Base-by-base conservation (phyloP, 2,329 filamentous ascomycete genomes). In the Diplodia intermedia region DNA sequence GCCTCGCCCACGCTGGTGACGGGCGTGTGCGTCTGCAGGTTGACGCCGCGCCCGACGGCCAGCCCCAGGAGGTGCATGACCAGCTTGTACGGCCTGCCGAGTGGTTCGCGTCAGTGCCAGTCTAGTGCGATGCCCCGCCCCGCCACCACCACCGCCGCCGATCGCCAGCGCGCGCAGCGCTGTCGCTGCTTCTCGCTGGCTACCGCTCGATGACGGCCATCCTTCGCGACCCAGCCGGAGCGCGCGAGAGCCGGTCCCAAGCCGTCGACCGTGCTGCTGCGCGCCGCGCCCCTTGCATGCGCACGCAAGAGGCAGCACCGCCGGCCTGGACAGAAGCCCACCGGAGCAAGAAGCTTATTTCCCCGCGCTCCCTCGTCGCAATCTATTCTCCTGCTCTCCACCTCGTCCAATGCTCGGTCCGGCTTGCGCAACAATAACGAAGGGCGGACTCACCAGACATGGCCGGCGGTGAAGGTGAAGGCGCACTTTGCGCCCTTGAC, bases 41-140 rank as follows among this genome's bases (percentile, higher is more conserved):
- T 76, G 69, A 66, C 71, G 72, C 6, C 70, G 67, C 12, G 55
- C 14, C 1, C 73, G 29, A 57, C 75, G 62, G 4, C 70, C 53
- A 14, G 68, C 69, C 31, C 29, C 2, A 75, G 65, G 11, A 76
- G 62, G 23, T 70, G 67, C 3, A 72, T 71, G n/a, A 74, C 74
- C 57, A 77, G 72, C 60, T 74, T 75, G 65, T 77, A 77, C 15
- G 74, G 74, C 74, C 73, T 67, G 20, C 26, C 4, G 38, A 52
- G 31, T 50, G 36, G 62, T 18, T n/a, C n/a, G 47, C 57, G 40
- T 62, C 49, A 62, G 57, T 47, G n/a, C 43, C 26, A 33, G 23
- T 38, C 60, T 52, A 63, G 60, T 9, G 31, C 31, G 14, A 9
- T 36, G 18, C 57, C 38, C 57, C 43, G 57, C 56, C 12, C 11